These are phyloP conservation scores for Fraxinus excelsior DNA, from an alignment of 257 asterid species.

Conservation along the genomic window DNA sequence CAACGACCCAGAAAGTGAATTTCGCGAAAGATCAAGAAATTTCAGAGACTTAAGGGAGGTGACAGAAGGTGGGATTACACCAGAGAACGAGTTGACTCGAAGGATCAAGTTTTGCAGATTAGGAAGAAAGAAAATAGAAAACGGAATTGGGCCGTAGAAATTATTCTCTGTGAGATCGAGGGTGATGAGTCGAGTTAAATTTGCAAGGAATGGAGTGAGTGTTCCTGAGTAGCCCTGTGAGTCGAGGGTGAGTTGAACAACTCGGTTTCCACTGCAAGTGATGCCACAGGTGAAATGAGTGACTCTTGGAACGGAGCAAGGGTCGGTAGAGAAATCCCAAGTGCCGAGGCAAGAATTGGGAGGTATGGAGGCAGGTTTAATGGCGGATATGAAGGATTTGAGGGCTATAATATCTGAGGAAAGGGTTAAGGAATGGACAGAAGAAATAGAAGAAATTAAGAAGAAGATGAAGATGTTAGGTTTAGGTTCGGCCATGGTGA, in stretches of 20 bases:
- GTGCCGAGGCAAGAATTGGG: constrained; percentile 79
- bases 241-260: constrained; percentile 82
- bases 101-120: constrained; percentile 57
- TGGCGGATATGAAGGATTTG: constrained; percentile 66
- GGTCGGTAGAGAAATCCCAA: constrained; percentile 86
- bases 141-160: constrained; percentile 72
- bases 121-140: constrained; percentile 44
- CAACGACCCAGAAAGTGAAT: constrained; percentile 56
- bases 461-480: constrained; percentile 27
- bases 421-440: constrained; percentile 42
- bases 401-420: constrained; percentile 63
- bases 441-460: constrained; percentile 14
- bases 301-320: constrained; percentile 74
- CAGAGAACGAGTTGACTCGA: constrained; percentile 77
- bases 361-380: constrained; percentile 61
- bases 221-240: constrained; percentile 73
- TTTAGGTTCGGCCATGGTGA: constrained; percentile 36
- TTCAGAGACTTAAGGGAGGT: constrained; percentile 45
- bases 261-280: constrained; percentile 61
- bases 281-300: constrained; percentile 81
- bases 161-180: constrained; percentile 70
- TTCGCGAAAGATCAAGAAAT: constrained; percentile 63
- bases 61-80: constrained; percentile 62
- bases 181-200: constrained; percentile 58
- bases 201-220: constrained; percentile 64